Evolutionary conservation across 2,329 filamentous ascomycete species (phyloP).

Genomic region (Pochonia chlamydosporia): DNA sequence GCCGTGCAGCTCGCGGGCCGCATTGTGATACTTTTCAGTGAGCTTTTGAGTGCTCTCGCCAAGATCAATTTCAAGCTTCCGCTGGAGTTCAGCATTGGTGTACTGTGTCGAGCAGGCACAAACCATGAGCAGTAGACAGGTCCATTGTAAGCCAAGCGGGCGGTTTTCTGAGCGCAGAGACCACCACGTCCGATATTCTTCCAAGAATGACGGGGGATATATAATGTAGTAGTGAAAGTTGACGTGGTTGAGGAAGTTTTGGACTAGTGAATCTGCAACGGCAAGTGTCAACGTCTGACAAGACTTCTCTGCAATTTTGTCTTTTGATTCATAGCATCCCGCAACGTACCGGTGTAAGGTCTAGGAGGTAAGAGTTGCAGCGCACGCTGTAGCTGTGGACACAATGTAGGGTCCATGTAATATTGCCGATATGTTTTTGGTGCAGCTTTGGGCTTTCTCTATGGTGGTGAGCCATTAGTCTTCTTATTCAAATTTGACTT

Average conservation of each 20-base stretch:
- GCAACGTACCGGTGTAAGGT: slow-evolving; percentile 27
- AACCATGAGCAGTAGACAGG: slow-evolving; percentile 30
- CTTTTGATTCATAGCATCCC: not conserved
- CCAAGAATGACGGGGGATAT: slow-evolving; percentile 28
- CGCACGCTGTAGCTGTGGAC: slow-evolving; percentile 25
- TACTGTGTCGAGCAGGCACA: slow-evolving; percentile 32
- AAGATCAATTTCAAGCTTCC: slow-evolving; percentile 25
- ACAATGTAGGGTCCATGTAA: slow-evolving; percentile 13
- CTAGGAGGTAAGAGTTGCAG: slow-evolving; percentile 25
- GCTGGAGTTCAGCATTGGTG: slow-evolving; percentile 21
- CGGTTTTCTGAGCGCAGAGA: slow-evolving; percentile 18
- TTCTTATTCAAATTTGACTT: slow-evolving; percentile 10
- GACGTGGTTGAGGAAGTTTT: slow-evolving; percentile 31
- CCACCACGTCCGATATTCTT: slow-evolving; percentile 32
- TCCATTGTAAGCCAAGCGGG: slow-evolving; percentile 31
- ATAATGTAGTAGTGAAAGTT: slow-evolving; percentile 35
- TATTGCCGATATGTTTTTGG: slow-evolving; percentile 15
- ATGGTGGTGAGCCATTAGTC: slow-evolving; percentile 8
- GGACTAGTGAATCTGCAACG: slow-evolving; percentile 27
- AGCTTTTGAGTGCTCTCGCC: slow-evolving; percentile 21
- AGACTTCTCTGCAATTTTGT: not conserved
- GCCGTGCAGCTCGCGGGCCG: slow-evolving; percentile 25
- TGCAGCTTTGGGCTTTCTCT: slow-evolving; percentile 13
- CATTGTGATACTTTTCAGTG: slow-evolving; percentile 26
- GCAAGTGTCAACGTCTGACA: not conserved